A percentile compares a stretch with the other conserved stretches of the same genome.
phyloP scores from a whole-genome alignment of 2,329 filamentous ascomycete species.

The Claviceps pusilla region DNA sequence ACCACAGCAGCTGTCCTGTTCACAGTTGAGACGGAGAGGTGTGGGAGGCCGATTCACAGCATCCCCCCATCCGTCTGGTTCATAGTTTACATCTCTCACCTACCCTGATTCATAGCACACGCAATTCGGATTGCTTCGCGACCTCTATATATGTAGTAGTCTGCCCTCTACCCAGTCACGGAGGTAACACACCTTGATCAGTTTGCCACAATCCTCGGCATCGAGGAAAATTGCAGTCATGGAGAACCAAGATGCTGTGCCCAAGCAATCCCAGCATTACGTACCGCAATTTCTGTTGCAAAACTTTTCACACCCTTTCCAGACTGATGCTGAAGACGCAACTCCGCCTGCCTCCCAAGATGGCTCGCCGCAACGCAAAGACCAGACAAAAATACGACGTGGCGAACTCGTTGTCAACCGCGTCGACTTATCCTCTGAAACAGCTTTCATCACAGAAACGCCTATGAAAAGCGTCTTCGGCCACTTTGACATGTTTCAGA shows the following conservation, averaged over 20 bases:
- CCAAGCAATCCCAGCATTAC: neutral
- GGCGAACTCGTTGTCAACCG: neutral
- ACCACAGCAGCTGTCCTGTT: no score
- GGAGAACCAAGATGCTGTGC: neutral
- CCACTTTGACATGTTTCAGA: neutral
- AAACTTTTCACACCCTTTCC: neutral
- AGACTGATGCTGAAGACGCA: neutral
- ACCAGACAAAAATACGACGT: neutral
- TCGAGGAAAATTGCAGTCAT: neutral
- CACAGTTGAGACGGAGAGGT: no score
- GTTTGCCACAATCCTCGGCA: neutral
- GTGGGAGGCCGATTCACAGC: neutral
- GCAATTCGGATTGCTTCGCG: neutral
- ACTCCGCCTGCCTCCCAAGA: neutral
- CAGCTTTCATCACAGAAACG: neutral
- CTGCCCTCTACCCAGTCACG: neutral
- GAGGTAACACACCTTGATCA: neutral
- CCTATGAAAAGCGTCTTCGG: neutral
- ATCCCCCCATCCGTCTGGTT: no score
- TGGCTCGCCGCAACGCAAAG: neutral
- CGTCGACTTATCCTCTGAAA: neutral
- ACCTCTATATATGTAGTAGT: neutral
- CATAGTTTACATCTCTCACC: no score
- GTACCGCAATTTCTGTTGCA: neutral
- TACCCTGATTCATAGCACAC: no score